Conservation (phyloP, 2,329 filamentous ascomycete genomes). For the Trichoderma polysporum region DNA sequence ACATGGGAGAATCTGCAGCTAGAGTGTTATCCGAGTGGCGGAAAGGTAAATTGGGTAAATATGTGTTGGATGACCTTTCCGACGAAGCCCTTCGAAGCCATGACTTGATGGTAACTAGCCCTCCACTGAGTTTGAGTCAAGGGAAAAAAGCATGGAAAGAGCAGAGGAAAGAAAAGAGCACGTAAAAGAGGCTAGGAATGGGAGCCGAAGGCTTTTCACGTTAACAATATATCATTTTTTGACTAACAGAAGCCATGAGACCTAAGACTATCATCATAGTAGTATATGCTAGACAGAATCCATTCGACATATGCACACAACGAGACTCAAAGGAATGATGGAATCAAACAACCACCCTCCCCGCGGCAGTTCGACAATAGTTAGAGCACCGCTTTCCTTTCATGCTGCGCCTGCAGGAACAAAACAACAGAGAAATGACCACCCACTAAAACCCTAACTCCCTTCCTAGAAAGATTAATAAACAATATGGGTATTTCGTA, state of each 20-base stretch:
- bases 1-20: slow-evolving; percentile 70
- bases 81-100: slow-evolving; percentile 55
- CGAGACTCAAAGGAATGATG: background rate
- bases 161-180: slow-evolving; percentile 43
- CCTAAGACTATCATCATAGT: background rate
- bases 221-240: background rate
- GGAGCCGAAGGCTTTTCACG: background rate
- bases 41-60: slow-evolving; percentile 70
- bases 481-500: background rate
- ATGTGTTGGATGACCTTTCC: slow-evolving; percentile 75
- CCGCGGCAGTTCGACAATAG: background rate
- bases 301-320: background rate
- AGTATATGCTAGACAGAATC: background rate
- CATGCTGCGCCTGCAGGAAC: background rate
- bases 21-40: slow-evolving; percentile 84
- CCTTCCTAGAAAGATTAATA: background rate
- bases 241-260: background rate
- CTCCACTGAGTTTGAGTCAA: slow-evolving; percentile 63
- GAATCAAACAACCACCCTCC: too few relatives aligned
- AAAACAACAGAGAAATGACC: background rate
- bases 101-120: slow-evolving; percentile 47
- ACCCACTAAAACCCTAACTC: background rate
- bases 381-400: background rate
- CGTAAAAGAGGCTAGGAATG: background rate
- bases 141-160: slow-evolving; percentile 67